phyloP scores from a whole-genome alignment of 2,329 filamentous ascomycete species.

The Phoma herbarum region DNA sequence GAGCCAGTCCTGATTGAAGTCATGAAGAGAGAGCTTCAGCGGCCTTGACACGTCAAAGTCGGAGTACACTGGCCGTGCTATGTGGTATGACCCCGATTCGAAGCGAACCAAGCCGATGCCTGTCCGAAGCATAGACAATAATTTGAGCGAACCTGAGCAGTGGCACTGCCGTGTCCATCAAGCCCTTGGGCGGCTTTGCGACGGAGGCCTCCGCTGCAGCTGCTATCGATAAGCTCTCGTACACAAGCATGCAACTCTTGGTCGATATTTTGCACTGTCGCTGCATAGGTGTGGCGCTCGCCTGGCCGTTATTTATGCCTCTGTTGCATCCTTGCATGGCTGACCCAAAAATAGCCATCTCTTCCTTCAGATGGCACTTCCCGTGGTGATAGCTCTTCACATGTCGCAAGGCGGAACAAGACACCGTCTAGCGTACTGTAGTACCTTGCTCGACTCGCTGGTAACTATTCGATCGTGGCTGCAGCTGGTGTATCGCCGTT shows the following conservation, averaged over 20 bases:
- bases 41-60: neutral
- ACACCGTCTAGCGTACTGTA: neutral
- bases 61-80: neutral
- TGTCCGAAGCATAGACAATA: neutral
- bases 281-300: neutral
- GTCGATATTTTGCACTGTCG: neutral
- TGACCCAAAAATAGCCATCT: neutral
- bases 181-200: slow-evolving; percentile 3
- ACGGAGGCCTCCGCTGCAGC: slow-evolving; percentile 13
- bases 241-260: neutral
- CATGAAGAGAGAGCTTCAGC: neutral
- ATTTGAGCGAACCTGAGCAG: neutral
- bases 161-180: neutral
- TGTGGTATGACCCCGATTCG: neutral
- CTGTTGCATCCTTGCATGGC: neutral
- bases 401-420: neutral
- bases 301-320: neutral
- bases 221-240: slow-evolving; percentile 20
- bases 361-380: neutral
- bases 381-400: slow-evolving; percentile 2
- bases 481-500: neutral
- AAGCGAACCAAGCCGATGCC: neutral
- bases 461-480: neutral
- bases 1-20: neutral
- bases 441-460: neutral